A percentile compares a stretch with the other conserved stretches of the same genome.
Conservation (phyloP, 805 yeast species). For the Osmozyma mogii region DNA sequence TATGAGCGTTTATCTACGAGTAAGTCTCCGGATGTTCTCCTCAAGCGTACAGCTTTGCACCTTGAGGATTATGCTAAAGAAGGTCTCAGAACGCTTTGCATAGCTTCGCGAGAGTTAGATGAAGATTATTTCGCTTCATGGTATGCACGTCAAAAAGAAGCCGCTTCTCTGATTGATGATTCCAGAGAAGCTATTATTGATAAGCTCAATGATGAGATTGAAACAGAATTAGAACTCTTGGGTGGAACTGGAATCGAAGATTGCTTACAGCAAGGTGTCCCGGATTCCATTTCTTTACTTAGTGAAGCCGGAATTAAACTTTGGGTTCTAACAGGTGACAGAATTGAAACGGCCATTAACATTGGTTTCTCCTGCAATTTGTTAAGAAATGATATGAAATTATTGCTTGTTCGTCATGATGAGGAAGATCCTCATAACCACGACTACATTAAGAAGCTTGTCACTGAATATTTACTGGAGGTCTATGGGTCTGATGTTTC, state of each 20-base stretch:
- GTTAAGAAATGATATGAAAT: slow-evolving; percentile 58
- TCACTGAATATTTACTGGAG: slow-evolving; percentile 41
- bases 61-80: slow-evolving; percentile 67
- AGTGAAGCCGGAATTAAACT: slow-evolving; percentile 69
- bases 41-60: slow-evolving; percentile 52
- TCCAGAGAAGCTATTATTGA: slow-evolving; percentile 55
- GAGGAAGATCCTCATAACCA: slow-evolving; percentile 39
- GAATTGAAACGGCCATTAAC: slow-evolving; percentile 76
- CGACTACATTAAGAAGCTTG: slow-evolving; percentile 25
- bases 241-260: slow-evolving; percentile 86
- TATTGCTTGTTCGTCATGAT: slow-evolving; percentile 53
- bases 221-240: slow-evolving; percentile 44
- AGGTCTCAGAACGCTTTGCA: slow-evolving; percentile 70
- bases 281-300: slow-evolving; percentile 59
- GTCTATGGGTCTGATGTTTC: slow-evolving; percentile 36
- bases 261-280: slow-evolving; percentile 70
- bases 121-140: slow-evolving; percentile 42
- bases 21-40: slow-evolving; percentile 36
- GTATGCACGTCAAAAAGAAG: slow-evolving; percentile 49
- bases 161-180: slow-evolving; percentile 44
- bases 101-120: slow-evolving; percentile 50
- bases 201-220: slow-evolving; percentile 49
- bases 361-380: slow-evolving; percentile 76
- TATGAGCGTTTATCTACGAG: slow-evolving; percentile 34
- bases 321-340: slow-evolving; percentile 82